Percentiles rank a stretch among this genome's conserved stretches.
phyloP scores from a whole-genome alignment of 2,329 filamentous ascomycete species.

The Intubia oerlemansii region DNA sequence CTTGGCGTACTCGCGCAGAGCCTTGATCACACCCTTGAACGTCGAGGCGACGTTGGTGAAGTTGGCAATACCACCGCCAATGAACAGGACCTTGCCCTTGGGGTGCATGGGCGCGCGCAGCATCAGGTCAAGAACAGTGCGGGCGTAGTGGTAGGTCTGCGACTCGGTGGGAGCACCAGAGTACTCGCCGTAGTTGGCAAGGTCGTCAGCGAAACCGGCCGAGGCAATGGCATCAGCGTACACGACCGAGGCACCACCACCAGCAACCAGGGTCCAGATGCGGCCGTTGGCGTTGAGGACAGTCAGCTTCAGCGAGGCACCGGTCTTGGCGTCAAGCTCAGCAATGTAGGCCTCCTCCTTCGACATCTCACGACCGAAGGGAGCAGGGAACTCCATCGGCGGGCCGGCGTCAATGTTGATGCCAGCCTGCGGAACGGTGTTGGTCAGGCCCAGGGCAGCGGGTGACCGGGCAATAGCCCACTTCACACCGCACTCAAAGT shows the following conservation, averaged over 20 bases:
- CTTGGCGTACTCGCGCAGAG: slow-evolving; percentile 72
- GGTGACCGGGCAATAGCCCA: slow-evolving; percentile 93
- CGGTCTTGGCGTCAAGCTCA: slow-evolving; percentile 97
- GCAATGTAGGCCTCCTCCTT: slow-evolving; percentile 99
- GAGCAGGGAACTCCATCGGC: slow-evolving; percentile 96
- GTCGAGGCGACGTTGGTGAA: slow-evolving; percentile 99
- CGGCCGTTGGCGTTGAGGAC: slow-evolving; percentile 81
- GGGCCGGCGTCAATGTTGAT: slow-evolving; percentile 90
- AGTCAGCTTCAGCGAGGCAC: slow-evolving; percentile 94
- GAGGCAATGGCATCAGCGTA: slow-evolving; percentile 98
- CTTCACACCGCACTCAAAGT: slow-evolving; percentile 98
- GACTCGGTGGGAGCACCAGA: slow-evolving; percentile 96
- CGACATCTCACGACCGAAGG: slow-evolving; percentile 92
- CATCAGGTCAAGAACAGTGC: slow-evolving; percentile 93
- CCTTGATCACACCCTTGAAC: slow-evolving; percentile 98
- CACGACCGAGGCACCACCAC: slow-evolving; percentile 97
- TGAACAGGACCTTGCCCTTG: slow-evolving; percentile 97
- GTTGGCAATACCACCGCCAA: slow-evolving; percentile 99
- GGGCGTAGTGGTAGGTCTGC: slow-evolving; percentile 97
- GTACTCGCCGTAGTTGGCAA: slow-evolving; percentile 99
- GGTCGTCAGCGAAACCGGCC: slow-evolving; percentile 80
- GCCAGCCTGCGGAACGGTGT: slow-evolving; percentile 36
- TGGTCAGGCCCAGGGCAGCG: slow-evolving; percentile 65
- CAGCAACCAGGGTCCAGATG: slow-evolving; percentile 95
- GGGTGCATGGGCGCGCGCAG: slow-evolving; percentile 67